These are phyloP conservation scores for Lasiodiplodia theobromae DNA, from an alignment of 2,329 filamentous ascomycete species.

Conservation along the genomic window DNA sequence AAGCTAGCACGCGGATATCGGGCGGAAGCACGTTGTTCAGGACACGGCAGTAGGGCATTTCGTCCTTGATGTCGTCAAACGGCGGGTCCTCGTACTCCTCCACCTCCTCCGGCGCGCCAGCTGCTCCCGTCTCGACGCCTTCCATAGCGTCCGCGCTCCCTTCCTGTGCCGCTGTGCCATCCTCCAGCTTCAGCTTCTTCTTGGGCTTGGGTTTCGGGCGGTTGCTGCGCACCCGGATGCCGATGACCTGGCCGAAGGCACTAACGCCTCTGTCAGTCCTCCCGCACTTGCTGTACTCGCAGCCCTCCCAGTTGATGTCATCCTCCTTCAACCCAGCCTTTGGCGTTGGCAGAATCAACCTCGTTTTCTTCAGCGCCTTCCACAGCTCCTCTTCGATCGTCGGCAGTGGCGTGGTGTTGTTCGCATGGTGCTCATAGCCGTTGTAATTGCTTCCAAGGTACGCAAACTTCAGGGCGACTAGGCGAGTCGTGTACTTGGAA, in stretches of 20 bases:
- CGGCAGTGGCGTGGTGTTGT: slow-evolving; percentile 71
- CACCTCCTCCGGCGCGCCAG: neutral
- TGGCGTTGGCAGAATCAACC: slow-evolving; percentile 75
- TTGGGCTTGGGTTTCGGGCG: slow-evolving; percentile 60
- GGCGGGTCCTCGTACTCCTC: slow-evolving; percentile 41
- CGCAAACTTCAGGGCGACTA: slow-evolving; percentile 90
- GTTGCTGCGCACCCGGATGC: slow-evolving; percentile 81
- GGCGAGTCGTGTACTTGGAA: slow-evolving; percentile 79
- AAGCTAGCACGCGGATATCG: slow-evolving; percentile 89
- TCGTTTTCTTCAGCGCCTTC: slow-evolving; percentile 84
- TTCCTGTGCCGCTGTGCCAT: slow-evolving; percentile 20
- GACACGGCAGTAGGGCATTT: slow-evolving; percentile 82
- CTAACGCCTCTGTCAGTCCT: slow-evolving; percentile 93
- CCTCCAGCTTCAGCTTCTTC: slow-evolving; percentile 29
- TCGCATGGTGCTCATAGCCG: slow-evolving; percentile 86
- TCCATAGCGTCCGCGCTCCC: slow-evolving; percentile 30
- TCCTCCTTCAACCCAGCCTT: slow-evolving; percentile 33
- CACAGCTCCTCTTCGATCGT: slow-evolving; percentile 94
- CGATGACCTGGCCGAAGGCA: slow-evolving; percentile 95
- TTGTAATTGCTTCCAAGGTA: slow-evolving; percentile 92
- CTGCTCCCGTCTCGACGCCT: slow-evolving; percentile 15
- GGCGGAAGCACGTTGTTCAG: slow-evolving; percentile 87
- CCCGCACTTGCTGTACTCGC: slow-evolving; percentile 94
- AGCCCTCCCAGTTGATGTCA: slow-evolving; percentile 76
- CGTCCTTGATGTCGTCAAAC: slow-evolving; percentile 76